Conservation (phyloP, 257 asterid genomes). For the Nemophila menziesii region DNA sequence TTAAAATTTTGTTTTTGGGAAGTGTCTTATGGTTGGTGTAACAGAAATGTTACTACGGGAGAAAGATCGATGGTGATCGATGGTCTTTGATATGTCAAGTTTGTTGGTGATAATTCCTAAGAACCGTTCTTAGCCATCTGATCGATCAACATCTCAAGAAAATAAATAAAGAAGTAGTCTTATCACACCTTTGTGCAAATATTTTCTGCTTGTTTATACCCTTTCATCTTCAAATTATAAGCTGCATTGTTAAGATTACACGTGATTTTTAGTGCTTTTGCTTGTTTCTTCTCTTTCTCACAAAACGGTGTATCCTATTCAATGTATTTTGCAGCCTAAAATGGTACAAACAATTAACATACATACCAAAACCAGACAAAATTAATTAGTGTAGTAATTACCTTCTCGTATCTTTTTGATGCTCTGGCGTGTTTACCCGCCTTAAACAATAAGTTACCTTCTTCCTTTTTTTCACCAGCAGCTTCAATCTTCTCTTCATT, state of each 20-base stretch:
- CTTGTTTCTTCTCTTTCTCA: conserved; percentile 36
- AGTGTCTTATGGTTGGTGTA: no score
- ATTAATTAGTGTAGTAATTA: background rate
- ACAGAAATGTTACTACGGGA: no score
- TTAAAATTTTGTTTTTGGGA: no score
- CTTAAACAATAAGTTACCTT: conserved; percentile 24
- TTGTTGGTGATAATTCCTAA: no score
- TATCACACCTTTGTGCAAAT: conserved; percentile 34
- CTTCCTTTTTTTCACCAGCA: conserved; percentile 30
- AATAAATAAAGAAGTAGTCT: background rate
- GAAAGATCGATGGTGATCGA: no score
- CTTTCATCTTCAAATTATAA: conserved; percentile 38
- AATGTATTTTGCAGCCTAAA: conserved; percentile 52
- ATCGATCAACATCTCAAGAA: no score
- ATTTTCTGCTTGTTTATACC: conserved; percentile 36
- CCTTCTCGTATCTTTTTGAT: conserved; percentile 33
- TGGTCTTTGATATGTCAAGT: no score
- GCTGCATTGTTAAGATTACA: conserved; percentile 45
- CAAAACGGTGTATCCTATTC: conserved; percentile 32
- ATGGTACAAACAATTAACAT: background rate
- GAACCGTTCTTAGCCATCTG: no score
- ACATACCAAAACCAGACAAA: background rate
- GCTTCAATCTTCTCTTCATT: conserved; percentile 32
- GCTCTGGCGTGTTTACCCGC: conserved; percentile 25
- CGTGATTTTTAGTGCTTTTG: conserved; percentile 29